These are phyloP conservation scores for Protomyces lactucae-debilis DNA, from an alignment of 1,139 yeast species.

Conservation along the genomic window DNA sequence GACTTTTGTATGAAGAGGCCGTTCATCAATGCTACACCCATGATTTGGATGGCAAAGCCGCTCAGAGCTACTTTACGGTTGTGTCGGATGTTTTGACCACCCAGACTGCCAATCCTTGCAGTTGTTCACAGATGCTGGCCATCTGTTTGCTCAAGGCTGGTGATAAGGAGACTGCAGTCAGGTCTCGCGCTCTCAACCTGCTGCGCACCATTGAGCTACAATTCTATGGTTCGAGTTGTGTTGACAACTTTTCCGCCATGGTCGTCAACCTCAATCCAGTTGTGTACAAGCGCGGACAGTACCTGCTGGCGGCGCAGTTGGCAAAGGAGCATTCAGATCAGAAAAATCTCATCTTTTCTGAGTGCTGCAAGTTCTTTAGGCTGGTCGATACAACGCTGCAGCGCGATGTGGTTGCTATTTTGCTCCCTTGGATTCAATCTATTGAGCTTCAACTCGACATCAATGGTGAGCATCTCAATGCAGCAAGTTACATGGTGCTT, in stretches of 20 bases:
- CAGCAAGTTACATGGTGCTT: slow-evolving; percentile 58
- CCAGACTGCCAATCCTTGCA: slow-evolving; percentile 45
- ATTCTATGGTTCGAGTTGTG: slow-evolving; percentile 47
- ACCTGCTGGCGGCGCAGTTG: slow-evolving; percentile 60
- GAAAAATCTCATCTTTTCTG: slow-evolving; percentile 60
- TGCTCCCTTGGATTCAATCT: slow-evolving; percentile 86
- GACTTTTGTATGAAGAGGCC: slow-evolving; percentile 58
- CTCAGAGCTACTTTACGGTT: slow-evolving; percentile 65
- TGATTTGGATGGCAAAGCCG: slow-evolving; percentile 49
- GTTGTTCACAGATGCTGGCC: slow-evolving; percentile 47
- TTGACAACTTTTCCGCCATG: slow-evolving; percentile 54
- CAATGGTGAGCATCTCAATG: slow-evolving; percentile 49
- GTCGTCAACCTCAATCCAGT: slow-evolving; percentile 64
- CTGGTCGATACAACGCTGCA: slow-evolving; percentile 57
- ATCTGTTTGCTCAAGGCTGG: slow-evolving; percentile 67
- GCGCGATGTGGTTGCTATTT: slow-evolving; percentile 70
- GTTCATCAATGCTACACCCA: slow-evolving; percentile 64
- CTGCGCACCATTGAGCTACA: slow-evolving; percentile 54
- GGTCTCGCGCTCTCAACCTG: slow-evolving; percentile 59
- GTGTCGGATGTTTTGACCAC: slow-evolving; percentile 58
- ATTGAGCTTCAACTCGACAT: slow-evolving; percentile 55
- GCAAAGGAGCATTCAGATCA: slow-evolving; percentile 57
- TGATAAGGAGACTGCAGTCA: slow-evolving; percentile 54
- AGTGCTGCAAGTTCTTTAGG: slow-evolving; percentile 65
- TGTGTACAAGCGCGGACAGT: slow-evolving; percentile 70